Conservation (phyloP, 2,329 filamentous ascomycete genomes). For the Beauveria australis region DNA sequence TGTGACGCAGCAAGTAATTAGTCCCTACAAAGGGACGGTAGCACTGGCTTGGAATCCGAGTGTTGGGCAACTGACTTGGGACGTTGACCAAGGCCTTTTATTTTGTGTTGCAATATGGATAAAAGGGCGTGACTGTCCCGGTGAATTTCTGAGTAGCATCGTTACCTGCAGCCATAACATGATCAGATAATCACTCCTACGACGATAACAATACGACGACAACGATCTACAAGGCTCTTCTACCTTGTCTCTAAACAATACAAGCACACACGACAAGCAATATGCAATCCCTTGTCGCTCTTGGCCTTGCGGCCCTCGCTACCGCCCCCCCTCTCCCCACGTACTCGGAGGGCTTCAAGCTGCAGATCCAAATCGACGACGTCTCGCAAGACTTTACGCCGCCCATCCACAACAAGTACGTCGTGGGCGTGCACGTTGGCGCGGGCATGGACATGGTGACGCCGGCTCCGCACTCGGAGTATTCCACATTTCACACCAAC, state of each 20-base stretch:
- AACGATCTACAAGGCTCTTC: background rate
- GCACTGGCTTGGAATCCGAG: background rate
- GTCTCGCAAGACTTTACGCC: background rate
- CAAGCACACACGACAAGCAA: background rate
- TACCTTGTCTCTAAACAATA: background rate
- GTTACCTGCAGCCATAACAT: background rate
- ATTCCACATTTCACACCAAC: background rate
- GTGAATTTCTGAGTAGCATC: background rate
- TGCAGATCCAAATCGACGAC: background rate
- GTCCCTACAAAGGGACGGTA: background rate
- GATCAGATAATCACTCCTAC: background rate
- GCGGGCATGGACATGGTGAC: slow-evolving; percentile 3
- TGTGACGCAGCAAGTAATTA: background rate
- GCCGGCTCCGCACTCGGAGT: background rate
- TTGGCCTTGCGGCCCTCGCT: background rate
- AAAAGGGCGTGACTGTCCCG: background rate
- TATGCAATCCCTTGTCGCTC: background rate
- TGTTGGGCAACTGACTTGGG: background rate
- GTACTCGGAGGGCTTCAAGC: background rate
- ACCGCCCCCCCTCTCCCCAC: background rate
- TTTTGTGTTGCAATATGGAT: background rate
- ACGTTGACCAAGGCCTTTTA: background rate
- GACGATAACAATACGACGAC: background rate
- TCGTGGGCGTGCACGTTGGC: background rate
- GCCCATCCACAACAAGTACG: background rate